Evolutionary conservation across 2,329 filamentous ascomycete species (phyloP).

Genomic region (Aspergillus pseudoterreus): DNA sequence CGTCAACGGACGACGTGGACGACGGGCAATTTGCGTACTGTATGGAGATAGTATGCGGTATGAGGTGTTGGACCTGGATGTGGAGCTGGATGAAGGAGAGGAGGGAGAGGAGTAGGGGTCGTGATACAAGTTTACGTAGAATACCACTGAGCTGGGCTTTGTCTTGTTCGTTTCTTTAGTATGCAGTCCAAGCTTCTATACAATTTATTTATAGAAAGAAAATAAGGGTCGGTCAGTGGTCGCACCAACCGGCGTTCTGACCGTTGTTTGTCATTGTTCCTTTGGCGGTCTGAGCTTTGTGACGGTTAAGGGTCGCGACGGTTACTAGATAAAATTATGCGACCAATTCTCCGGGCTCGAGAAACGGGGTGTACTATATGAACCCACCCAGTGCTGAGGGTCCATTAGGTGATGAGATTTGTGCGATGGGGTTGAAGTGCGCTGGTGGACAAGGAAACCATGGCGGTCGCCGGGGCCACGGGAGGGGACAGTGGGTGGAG

Average conservation of each 20-base stretch:
- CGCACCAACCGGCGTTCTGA: neutral
- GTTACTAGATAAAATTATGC: too few relatives aligned
- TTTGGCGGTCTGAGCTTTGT: neutral
- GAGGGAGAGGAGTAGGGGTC: conserved; percentile 7
- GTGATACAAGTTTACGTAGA: too few relatives aligned
- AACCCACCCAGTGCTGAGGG: too few relatives aligned
- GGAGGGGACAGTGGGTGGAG: conserved; percentile 15
- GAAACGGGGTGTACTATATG: too few relatives aligned
- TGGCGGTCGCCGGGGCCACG: conserved; percentile 31
- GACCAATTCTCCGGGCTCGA: too few relatives aligned
- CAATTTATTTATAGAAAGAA: too few relatives aligned
- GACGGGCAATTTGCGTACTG: conserved; percentile 53
- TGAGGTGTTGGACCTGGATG: conserved; percentile 54
- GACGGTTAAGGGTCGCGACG: too few relatives aligned
- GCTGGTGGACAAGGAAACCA: neutral
- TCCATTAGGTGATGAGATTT: conserved; percentile 2
- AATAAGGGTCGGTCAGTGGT: too few relatives aligned
- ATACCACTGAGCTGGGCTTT: neutral
- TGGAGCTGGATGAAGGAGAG: conserved; percentile 31
- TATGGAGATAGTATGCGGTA: conserved; percentile 53
- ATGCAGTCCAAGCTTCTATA: too few relatives aligned
- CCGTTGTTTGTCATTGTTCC: neutral
- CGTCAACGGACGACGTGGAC: conserved; percentile 54
- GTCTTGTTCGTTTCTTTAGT: neutral
- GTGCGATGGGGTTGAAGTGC: conserved; percentile 17